These are phyloP conservation scores for Ascochyta viciae-villosae DNA, from an alignment of 2,329 filamentous ascomycete genomes.

Conservation along the genomic window DNA sequence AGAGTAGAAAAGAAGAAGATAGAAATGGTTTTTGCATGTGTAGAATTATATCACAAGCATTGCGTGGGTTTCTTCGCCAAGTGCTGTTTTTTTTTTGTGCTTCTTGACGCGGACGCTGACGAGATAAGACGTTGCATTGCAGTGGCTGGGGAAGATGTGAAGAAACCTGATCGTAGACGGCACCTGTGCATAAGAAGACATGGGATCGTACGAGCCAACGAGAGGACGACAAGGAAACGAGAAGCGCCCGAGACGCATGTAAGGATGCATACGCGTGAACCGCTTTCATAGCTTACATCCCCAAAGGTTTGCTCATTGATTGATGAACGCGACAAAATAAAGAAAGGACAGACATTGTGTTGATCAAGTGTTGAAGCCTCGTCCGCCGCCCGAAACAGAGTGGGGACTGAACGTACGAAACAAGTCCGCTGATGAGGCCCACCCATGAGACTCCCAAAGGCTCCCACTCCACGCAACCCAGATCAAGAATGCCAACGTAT, in stretches of 20 bases:
- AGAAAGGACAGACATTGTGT: conserved; percentile 40
- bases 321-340: conserved; percentile 33
- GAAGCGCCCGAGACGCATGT: conserved; percentile 3
- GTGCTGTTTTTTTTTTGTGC: neutral
- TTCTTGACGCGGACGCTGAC: neutral
- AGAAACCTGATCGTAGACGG: neutral
- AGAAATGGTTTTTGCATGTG: neutral
- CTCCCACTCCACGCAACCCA: conserved; percentile 23
- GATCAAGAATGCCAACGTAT: conserved; percentile 22
- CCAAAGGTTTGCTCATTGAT: conserved; percentile 28
- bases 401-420: conserved; percentile 21
- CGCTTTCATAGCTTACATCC: conserved; percentile 34
- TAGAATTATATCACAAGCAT: neutral
- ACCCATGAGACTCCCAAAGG: conserved; percentile 14
- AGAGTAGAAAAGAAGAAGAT: neutral
- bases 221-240: conserved; percentile 5
- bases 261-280: conserved; percentile 15
- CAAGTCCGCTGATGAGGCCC: conserved; percentile 16
- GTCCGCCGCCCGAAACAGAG: conserved; percentile 20
- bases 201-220: neutral
- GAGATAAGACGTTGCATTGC: neutral
- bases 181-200: neutral
- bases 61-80: neutral
- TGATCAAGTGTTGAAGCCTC: conserved; percentile 16
- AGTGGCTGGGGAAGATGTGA: neutral